Percentiles rank a stretch among this genome's conserved stretches.
These are phyloP conservation scores for Discostella pseudostelligera DNA, from an alignment of 108 stramenopile species.

Conservation along the genomic window DNA sequence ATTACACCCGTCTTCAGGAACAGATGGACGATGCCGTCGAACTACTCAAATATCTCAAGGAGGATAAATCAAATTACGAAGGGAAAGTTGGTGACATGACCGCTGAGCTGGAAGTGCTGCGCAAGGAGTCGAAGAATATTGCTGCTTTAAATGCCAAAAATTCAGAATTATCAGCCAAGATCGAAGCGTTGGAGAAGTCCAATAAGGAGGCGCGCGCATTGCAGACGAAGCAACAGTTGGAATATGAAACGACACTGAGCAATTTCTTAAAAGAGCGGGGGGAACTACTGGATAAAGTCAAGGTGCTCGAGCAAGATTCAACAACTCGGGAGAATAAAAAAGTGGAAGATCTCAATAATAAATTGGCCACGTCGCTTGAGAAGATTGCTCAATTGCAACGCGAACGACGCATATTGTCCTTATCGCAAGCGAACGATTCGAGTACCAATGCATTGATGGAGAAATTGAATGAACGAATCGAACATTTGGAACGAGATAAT, in stretches of 20 bases:
- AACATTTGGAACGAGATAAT: conserved; percentile 7
- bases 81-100: conserved; percentile 1
- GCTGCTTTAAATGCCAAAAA: background rate
- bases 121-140: background rate
- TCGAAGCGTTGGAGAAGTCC: conserved; percentile 5
- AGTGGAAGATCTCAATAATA: conserved; percentile 5
- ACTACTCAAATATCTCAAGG: conserved; percentile 41
- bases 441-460: background rate
- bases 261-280: conserved; percentile 1
- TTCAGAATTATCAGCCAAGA: conserved; percentile 6
- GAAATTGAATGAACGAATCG: background rate
- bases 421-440: background rate
- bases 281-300: conserved; percentile 2
- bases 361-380: conserved; percentile 6
- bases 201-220: conserved; percentile 12
- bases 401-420: background rate
- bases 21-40: conserved; percentile 50
- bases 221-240: conserved; percentile 4
- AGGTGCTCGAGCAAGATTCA: background rate
- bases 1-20: conserved; percentile 26
- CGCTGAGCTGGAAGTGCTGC: conserved; percentile 2
- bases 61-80: conserved; percentile 29
- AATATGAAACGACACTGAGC: background rate
- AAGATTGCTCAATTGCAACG: conserved; percentile 13
- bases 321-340: background rate